Evolutionary conservation across 1,284 basidiomycete species (phyloP).

Genomic region (Boletus albobrunnescens): DNA sequence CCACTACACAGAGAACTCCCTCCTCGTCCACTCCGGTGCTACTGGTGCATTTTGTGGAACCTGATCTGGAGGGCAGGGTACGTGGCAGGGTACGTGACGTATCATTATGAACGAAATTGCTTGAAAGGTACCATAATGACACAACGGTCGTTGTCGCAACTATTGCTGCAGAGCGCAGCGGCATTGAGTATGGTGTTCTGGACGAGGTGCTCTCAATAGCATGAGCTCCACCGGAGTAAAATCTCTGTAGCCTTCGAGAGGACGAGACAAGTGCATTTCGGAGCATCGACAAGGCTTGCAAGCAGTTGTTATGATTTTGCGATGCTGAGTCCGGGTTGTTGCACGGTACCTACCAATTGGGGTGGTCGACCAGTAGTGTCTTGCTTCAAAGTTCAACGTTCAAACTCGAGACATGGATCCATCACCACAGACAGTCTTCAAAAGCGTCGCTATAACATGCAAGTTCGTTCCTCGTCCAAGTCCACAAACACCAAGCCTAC

Average conservation of each 20-base stretch:
- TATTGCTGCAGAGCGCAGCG: constrained; percentile 8
- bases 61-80: constrained; percentile 9
- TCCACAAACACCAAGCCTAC: constrained; percentile 2
- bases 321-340: too few species aligned
- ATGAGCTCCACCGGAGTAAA: constrained; percentile 22
- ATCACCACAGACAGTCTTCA: constrained; percentile 46
- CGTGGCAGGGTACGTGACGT: constrained; percentile 13
- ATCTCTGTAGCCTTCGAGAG: neutral
- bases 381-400: too few species aligned
- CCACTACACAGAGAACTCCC: constrained; percentile 39
- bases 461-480: constrained; percentile 54
- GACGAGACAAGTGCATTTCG: constrained; percentile 9
- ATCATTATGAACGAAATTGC: constrained; percentile 36
- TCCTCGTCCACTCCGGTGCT: constrained; percentile 25
- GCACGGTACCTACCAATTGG: constrained; percentile 1
- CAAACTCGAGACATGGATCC: too few species aligned
- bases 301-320: neutral
- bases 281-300: constrained; percentile 6
- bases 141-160: constrained; percentile 26
- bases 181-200: constrained; percentile 4
- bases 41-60: constrained; percentile 4
- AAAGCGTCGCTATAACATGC: constrained; percentile 64
- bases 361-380: too few species aligned
- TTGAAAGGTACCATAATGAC: constrained; percentile 36
- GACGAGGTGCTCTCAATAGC: constrained; percentile 6